phyloP scores from a whole-genome alignment of 1,284 basidiomycete genomes.

The Tylopilus orsonianus region DNA sequence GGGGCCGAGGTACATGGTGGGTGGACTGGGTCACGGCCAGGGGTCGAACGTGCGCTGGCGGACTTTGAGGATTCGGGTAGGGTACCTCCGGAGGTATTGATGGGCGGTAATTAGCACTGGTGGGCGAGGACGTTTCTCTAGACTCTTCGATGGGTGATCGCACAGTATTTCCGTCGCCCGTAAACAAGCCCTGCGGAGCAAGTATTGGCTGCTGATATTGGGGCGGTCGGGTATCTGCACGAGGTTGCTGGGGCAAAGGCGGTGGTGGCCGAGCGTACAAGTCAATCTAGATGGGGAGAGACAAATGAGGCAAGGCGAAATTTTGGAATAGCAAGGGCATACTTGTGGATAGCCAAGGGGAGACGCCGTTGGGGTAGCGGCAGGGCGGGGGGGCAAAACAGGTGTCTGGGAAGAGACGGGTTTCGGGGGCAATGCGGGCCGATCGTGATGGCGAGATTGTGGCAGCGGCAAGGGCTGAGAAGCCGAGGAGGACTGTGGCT shows the following conservation, averaged over 20 bases:
- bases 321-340: conserved; percentile 9
- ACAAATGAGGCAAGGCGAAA: conserved; percentile 9
- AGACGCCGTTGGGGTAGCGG: conserved; percentile 5
- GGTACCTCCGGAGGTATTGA: conserved; percentile 25
- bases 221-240: conserved; percentile 27
- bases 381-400: conserved; percentile 20
- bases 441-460: conserved; percentile 28
- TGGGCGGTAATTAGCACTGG: conserved; percentile 33
- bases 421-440: conserved; percentile 48
- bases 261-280: conserved; percentile 40
- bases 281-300: conserved; percentile 27
- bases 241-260: conserved; percentile 37
- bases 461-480: conserved; percentile 19
- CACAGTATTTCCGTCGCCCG: conserved; percentile 20
- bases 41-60: conserved; percentile 17
- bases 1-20: conserved; percentile 23
- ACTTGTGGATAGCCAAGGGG: conserved; percentile 22
- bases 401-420: conserved; percentile 34
- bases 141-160: conserved; percentile 27
- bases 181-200: conserved; percentile 13
- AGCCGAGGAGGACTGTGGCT: conserved; percentile 16
- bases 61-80: conserved; percentile 21
- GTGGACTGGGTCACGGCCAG: conserved; percentile 15
- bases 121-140: conserved; percentile 24
- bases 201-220: conserved; percentile 31